Evolutionary conservation across 164 flowering plant genomes (phyloP).

Genomic region (Stephania cephalantha): DNA sequence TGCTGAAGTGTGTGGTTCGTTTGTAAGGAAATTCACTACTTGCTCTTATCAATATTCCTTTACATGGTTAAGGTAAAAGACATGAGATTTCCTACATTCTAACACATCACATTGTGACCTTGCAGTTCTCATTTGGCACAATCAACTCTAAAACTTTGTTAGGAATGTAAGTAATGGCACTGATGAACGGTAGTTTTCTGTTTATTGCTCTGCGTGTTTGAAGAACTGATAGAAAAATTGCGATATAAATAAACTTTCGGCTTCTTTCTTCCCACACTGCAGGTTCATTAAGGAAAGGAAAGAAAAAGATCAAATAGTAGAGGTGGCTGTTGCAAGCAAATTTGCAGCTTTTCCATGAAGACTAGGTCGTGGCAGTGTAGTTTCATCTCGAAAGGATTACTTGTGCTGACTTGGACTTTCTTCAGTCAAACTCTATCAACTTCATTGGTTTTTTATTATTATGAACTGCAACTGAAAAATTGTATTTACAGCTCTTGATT

Average conservation of each 20-base stretch:
- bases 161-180: conserved; percentile 68
- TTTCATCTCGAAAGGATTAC: conserved; percentile 80
- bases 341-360: conserved; percentile 98
- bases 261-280: background rate
- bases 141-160: conserved; percentile 80
- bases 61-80: background rate
- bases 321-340: conserved; percentile 82
- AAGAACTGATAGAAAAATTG: background rate
- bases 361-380: conserved; percentile 79
- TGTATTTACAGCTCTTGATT: background rate
- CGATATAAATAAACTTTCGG: background rate
- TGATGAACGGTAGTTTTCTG: background rate
- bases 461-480: background rate
- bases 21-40: conserved; percentile 35
- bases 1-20: conserved; percentile 91
- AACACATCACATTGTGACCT: background rate
- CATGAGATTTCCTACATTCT: background rate
- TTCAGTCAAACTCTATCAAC: conserved; percentile 92
- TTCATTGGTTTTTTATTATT: conserved; percentile 70
- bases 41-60: background rate
- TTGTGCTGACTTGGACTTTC: conserved; percentile 68
- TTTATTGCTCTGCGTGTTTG: background rate
- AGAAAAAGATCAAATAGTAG: conserved; percentile 48
- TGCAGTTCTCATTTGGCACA: conserved; percentile 75
- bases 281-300: conserved; percentile 87